Base-by-base conservation (phyloP, 495 filamentous ascomycete genomes). In the Aspergillus olivimuriae region DNA sequence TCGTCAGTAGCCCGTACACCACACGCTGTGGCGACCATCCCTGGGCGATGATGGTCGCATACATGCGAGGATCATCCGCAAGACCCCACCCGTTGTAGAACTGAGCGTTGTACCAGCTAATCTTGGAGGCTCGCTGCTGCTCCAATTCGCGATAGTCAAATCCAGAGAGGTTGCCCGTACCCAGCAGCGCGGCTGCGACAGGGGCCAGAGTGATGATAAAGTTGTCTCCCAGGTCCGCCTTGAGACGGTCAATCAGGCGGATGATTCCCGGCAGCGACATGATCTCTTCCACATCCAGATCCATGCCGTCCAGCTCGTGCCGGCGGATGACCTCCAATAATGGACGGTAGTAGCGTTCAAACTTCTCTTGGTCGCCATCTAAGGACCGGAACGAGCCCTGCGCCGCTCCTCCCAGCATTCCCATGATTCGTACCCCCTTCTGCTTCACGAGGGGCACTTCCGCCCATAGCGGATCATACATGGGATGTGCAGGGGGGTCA, bases 81-180 rank as follows among this genome's bases (percentile, higher is more conserved):
- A 69, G 69, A 11, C 87, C 88, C 75, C 84, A 94, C 2, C 84
- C 84, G 51, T 82, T 86, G 55, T 94, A 94, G 55, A 92, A 92
- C 56, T 92, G 88, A 11, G 79, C 66, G 47, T 92, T 92, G 53
- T 92, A 92, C 78, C 87, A 94, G 14, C 64, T 70, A 28, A 90
- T 84, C 50, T 82, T 74, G 8, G 61, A 53, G 4, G 83, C 84
- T 6, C 82, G 70, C 62, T 74, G 70, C 16, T 70, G 63, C 56
- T 89, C 84, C 23, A 91, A 71, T 16, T 68, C 62, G 4, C 69
- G 62, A 58, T 94, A 91, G 44, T 79, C 72, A 53, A 94, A 94
- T 0, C 87, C 87, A 28, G 81, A 84, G 0, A 94, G 65, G 52
- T 89, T 78, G 1, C 68, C 66, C 19, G 74, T 58, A 6, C 70